Conservation (phyloP, 2,329 filamentous ascomycete species). For the Neofusicoccum sp. region DNA sequence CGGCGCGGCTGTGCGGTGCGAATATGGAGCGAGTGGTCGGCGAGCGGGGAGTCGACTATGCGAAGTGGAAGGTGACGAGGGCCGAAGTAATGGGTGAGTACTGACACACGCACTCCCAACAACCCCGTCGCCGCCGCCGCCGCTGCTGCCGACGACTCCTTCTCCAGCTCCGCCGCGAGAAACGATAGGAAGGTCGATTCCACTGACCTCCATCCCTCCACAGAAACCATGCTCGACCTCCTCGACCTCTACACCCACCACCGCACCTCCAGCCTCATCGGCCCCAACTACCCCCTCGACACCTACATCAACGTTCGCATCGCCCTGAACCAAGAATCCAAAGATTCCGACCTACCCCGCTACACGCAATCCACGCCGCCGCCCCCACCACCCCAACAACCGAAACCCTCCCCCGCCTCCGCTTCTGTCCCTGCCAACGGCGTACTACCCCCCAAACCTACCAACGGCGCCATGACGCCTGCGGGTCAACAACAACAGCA, state of each 20-base stretch:
- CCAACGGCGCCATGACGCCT: slow-evolving; percentile 36
- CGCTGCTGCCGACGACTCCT: not conserved
- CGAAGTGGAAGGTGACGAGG: slow-evolving; percentile 43
- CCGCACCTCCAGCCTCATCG: slow-evolving; percentile 70
- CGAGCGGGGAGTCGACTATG: slow-evolving; percentile 48
- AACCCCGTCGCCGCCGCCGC: not conserved
- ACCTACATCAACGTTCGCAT: slow-evolving; percentile 86
- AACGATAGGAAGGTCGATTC: too few relatives aligned
- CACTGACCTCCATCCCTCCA: slow-evolving; percentile 3
- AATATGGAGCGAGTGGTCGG: slow-evolving; percentile 50
- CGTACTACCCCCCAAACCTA: slow-evolving; percentile 24
- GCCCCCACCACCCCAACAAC: slow-evolving; percentile 35
- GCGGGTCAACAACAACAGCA: slow-evolving; percentile 31
- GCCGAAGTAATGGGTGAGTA: slow-evolving; percentile 45
- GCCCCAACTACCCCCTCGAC: slow-evolving; percentile 68
- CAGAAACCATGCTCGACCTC: slow-evolving; percentile 85
- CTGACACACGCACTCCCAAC: not conserved
- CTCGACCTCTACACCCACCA: slow-evolving; percentile 91
- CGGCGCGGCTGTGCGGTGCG: slow-evolving; percentile 64
- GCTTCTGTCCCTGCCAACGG: slow-evolving; percentile 19
- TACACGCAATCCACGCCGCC: slow-evolving; percentile 48
- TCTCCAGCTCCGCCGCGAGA: too few relatives aligned
- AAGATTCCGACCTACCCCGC: slow-evolving; percentile 49
- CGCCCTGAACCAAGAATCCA: slow-evolving; percentile 76
- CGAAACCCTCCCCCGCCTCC: slow-evolving; percentile 45